Evolutionary conservation across 768 basidiomycete species (phyloP).

Genomic region (Phallus indusiatus): DNA sequence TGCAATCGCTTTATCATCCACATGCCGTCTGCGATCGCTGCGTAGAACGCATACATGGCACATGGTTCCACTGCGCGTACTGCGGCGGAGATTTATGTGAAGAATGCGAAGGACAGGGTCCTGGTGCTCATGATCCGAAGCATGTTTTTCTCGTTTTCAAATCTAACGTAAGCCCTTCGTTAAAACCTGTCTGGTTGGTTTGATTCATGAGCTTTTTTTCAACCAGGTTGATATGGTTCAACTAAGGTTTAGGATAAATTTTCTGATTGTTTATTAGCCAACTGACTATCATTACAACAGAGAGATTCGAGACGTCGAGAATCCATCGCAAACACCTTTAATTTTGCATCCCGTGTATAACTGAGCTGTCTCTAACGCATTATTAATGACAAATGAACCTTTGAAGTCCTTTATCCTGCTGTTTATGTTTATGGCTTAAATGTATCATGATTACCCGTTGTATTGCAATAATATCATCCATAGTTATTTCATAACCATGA

Average conservation of each 20-base stretch:
- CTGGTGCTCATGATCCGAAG: conserved; percentile 53
- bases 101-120: conserved; percentile 69
- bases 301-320: conserved; percentile 51
- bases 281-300: conserved; percentile 11
- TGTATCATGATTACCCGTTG: background rate
- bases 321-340: conserved; percentile 44
- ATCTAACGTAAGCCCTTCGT: conserved; percentile 44
- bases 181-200: background rate
- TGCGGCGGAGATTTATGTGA: conserved; percentile 84
- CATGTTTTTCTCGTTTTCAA: conserved; percentile 90
- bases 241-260: conserved; percentile 41
- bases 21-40: conserved; percentile 82
- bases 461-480: background rate
- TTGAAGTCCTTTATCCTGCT: background rate
- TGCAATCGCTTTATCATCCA: conserved; percentile 48
- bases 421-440: background rate
- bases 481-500: background rate
- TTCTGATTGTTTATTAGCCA: background rate
- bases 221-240: conserved; percentile 64
- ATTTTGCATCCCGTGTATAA: conserved; percentile 53
- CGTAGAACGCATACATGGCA: conserved; percentile 70
- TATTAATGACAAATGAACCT: background rate
- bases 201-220: conserved; percentile 8
- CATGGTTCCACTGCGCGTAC: conserved; percentile 87
- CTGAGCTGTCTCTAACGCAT: background rate